Evolutionary conservation across 225 moss, liverwort and hornwort species (phyloP).

Genomic region (Pseudisothecium myosuroides): DNA sequence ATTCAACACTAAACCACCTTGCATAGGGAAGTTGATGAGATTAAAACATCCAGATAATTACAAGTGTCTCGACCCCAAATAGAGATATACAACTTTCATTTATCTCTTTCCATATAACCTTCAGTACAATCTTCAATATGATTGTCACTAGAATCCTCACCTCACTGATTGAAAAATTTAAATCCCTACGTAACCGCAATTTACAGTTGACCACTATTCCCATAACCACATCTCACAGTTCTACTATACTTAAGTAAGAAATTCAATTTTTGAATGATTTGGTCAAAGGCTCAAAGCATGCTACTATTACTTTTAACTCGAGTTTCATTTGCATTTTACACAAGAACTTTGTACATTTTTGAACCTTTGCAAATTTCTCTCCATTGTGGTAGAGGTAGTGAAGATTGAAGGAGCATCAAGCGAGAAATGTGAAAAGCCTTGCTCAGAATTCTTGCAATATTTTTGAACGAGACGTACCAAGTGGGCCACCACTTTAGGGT

Average conservation of each 20-base stretch:
- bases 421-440: not conserved
- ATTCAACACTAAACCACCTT: not conserved
- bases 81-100: not conserved
- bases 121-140: not conserved
- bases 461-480: constrained; percentile 6
- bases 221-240: not conserved
- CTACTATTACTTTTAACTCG: not conserved
- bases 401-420: not conserved
- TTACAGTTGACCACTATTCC: not conserved
- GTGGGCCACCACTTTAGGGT: constrained; percentile 41
- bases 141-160: not conserved
- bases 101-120: not conserved
- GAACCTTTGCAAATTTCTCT: not conserved
- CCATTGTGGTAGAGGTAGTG: not conserved
- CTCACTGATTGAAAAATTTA: not conserved
- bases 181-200: not conserved
- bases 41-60: not conserved
- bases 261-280: not conserved
- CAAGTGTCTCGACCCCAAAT: too few relatives aligned
- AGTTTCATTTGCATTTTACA: not conserved
- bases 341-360: not conserved
- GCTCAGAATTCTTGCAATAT: not conserved
- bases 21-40: not conserved
- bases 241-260: not conserved
- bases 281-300: not conserved